A percentile compares a stretch with the other conserved stretches of the same genome.
These are phyloP conservation scores for Raffaelea deltoideospora DNA, from an alignment of 2,329 filamentous ascomycete species.

Conservation along the genomic window DNA sequence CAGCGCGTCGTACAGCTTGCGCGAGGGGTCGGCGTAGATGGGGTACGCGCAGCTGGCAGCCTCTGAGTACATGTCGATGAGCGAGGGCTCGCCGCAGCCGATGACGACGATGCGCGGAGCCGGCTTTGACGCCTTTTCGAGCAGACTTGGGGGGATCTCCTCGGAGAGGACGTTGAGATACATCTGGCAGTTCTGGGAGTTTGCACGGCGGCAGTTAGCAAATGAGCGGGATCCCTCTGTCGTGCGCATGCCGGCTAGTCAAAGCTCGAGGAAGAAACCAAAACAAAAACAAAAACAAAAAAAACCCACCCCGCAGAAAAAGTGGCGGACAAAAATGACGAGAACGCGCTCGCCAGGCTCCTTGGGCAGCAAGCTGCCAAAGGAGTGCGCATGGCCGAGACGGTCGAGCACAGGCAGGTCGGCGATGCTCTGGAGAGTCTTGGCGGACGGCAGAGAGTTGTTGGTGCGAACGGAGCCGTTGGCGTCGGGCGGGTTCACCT, in stretches of 20 bases:
- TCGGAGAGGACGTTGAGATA: conserved; percentile 50
- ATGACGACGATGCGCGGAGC: conserved; percentile 48
- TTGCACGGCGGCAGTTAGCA: not conserved
- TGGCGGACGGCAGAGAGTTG: conserved; percentile 35
- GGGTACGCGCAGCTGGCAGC: conserved; percentile 53
- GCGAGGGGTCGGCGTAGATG: conserved; percentile 62
- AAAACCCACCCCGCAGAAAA: conserved; percentile 58
- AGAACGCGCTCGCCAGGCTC: conserved; percentile 42
- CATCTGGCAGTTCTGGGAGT: conserved; percentile 63
- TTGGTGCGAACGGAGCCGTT: conserved; percentile 40
- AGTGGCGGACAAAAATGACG: conserved; percentile 63
- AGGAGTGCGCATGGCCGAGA: conserved; percentile 42
- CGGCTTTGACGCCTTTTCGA: conserved; percentile 35
- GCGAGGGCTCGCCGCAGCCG: conserved; percentile 53
- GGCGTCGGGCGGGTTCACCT: no score
- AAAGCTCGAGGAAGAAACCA: no score
- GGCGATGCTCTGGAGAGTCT: conserved; percentile 35
- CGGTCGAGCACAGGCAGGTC: conserved; percentile 44
- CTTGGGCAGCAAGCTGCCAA: conserved; percentile 47
- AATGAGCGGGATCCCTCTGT: no score
- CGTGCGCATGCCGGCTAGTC: no score
- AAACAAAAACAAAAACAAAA: not conserved
- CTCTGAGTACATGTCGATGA: conserved; percentile 52
- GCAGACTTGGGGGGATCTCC: conserved; percentile 37
- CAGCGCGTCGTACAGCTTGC: conserved; percentile 48